Base-by-base conservation (phyloP, 495 filamentous ascomycete genomes). In the Trichoderma orchidacearum region DNA sequence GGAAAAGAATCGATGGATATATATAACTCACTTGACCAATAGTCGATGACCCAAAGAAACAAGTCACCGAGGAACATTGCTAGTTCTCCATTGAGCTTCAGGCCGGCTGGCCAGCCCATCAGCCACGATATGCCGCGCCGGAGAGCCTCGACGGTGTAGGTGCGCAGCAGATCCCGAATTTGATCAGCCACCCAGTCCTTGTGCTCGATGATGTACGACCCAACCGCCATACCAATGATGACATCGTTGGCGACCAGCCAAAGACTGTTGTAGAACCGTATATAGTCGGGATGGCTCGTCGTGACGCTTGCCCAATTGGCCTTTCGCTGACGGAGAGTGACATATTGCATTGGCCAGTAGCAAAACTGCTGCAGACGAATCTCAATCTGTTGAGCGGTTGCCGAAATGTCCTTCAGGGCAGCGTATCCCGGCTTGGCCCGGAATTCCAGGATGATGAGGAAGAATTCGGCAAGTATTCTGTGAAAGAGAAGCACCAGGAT, bases 191-290 rank as follows among this genome's bases (percentile, higher is more conserved):
- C 89, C 80, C 84, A 88, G 50, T 80, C 78, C 0, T 89, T 82
- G 63, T 97, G 96, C 64, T 97, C 93, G 55, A 97, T 93, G 61
- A 99, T 95, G 67, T 96, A 97, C 0, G 90, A 93, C 0, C 93
- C 93, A 15, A 97, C 70, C 5, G 93, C 94, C 63, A 97, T 96
- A 13, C 93, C 94, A 34, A 99, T 99, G 57, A 99, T 99, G 30
- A 96, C 85, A 72, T 99, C 93, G 68, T 99, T 99, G 21, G 90
- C 90, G 17, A 99, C 93, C 23, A 99, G 87, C 93, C 93, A 99
- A 18, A 99, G 74, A 62, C 90, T 96, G 71, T 96, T 97, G 69
- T 96, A 99, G 69, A 99, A 99, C 34, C 93, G 88, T 61, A 99
- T 99, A 65, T 99, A 99, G 67, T 97, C 92, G 4, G 94, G 89